A percentile compares a stretch with the other conserved stretches of the same genome.
Evolutionary conservation across 768 basidiomycete genomes (phyloP).

Genomic region (Coprinopsis strossmayeri): DNA sequence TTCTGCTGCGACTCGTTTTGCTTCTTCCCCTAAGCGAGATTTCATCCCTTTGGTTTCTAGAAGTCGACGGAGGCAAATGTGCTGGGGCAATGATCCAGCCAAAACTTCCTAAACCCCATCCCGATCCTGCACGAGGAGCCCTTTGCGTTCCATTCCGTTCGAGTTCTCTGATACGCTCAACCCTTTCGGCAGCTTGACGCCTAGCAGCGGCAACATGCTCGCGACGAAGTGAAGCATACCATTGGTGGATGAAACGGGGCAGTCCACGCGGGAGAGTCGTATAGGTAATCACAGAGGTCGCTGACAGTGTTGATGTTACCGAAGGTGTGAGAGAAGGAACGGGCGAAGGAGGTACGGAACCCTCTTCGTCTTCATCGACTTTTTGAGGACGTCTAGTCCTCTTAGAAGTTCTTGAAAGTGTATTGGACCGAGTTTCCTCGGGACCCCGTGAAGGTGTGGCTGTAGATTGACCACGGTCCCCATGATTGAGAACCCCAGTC

Average conservation of each 20-base stretch:
- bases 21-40: not conserved
- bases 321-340: slow-evolving; percentile 5
- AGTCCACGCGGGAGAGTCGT: slow-evolving; percentile 29
- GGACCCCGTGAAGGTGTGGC: not conserved
- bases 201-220: slow-evolving; percentile 67
- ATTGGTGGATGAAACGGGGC: slow-evolving; percentile 38
- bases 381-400: slow-evolving; percentile 5
- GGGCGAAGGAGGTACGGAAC: slow-evolving; percentile 2
- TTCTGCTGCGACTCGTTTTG: not conserved
- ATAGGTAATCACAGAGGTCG: slow-evolving; percentile 15
- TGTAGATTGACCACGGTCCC: slow-evolving; percentile 4
- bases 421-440: not conserved
- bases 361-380: slow-evolving; percentile 1
- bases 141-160: slow-evolving; percentile 28
- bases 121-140: slow-evolving; percentile 26
- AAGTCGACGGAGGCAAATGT: not conserved
- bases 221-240: slow-evolving; percentile 57
- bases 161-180: slow-evolving; percentile 58
- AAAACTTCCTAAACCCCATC: slow-evolving; percentile 76
- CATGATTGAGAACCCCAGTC: slow-evolving; percentile 38
- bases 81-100: slow-evolving; percentile 26
- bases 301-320: slow-evolving; percentile 9
- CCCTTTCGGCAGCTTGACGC: slow-evolving; percentile 63
- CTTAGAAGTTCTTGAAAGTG: not conserved
- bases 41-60: not conserved